Percentiles rank a stretch among this genome's conserved stretches.
Evolutionary conservation across 176 grass and related monocot genomes (phyloP).

Genomic region (Otatea glauca): DNA sequence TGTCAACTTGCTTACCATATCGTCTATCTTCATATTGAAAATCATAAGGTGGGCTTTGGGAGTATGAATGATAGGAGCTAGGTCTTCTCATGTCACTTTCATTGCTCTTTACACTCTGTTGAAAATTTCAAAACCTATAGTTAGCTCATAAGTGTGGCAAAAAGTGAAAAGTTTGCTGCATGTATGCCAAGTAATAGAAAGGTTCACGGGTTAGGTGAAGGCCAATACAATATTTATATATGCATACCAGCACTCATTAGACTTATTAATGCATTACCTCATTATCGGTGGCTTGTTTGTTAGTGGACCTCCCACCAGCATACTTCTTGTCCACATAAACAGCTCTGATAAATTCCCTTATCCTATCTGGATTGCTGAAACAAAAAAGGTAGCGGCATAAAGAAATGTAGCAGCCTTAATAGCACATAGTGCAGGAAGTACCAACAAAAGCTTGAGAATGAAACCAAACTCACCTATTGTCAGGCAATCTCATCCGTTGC

Average conservation of each 20-base stretch:
- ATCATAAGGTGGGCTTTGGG: conserved; percentile 97
- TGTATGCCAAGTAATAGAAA: neutral
- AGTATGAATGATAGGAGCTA: conserved; percentile 95
- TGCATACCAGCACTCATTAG: conserved; percentile 21
- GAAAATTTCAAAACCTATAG: conserved; percentile 31
- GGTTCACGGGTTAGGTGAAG: conserved; percentile 10
- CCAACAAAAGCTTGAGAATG: conserved; percentile 12
- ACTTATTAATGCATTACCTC: conserved; percentile 59
- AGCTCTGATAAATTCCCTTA: conserved; percentile 94
- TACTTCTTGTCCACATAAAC: conserved; percentile 99
- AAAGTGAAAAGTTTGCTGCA: conserved; percentile 20
- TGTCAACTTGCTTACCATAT: conserved; percentile 78
- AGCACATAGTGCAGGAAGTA: conserved; percentile 10
- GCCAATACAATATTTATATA: conserved; percentile 25
- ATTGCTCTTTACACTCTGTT: conserved; percentile 70
- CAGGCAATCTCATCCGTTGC: conserved; percentile 90
- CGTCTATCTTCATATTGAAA: conserved; percentile 95
- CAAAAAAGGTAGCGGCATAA: conserved; percentile 35
- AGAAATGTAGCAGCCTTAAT: conserved; percentile 19
- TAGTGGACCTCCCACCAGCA: conserved; percentile 57
- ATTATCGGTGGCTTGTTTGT: conserved; percentile 52
- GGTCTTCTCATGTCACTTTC: conserved; percentile 65
- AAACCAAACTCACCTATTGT: conserved; percentile 66
- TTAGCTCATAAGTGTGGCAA: conserved; percentile 32
- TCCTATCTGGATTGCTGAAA: conserved; percentile 87